Evolutionary conservation across 2,329 filamentous ascomycete species (phyloP), one percentile per base, ranked within the genome.

Genomic region (Stagonosporopsis rhizophila): DNA sequence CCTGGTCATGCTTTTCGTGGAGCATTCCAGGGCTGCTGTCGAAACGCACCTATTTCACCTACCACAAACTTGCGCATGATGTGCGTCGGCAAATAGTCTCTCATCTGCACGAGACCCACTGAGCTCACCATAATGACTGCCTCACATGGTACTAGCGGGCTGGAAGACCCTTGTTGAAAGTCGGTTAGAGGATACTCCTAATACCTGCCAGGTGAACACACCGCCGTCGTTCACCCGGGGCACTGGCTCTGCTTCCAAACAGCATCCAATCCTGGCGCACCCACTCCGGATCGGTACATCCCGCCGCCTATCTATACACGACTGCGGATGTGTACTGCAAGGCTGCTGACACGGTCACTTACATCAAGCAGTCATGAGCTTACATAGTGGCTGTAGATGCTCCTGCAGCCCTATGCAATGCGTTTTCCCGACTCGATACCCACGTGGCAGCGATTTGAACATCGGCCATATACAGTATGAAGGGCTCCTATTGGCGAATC

Each of bases 391-490:
- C 20, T 19, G 39, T 35, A 25, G 37, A 44, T 25, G 44, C 30
- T 19, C 23, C 39, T 53, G 55, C 55, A 58, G 55, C 55, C 55
- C 55, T 58, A 58, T 53, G 55, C 54, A 52, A 44, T 34, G 48
- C 48, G 44, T 14, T 49, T 37, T 41, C 37, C 48, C 30, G 39
- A 47, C 44, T 44, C 28, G 11, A 34, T n/a, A 35, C 35, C 38
- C 55, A 52, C 55, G 49, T 58, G 55, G 55, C 44, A 19, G 49
- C 38, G 49, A 38, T 52, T 42, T 38, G 27, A 25, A 44, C 19
- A 27, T 47, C 38, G 48, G 48, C 48, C 47, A 47, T 44, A 37
- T 11, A 15, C n/a, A n/a, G 25, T 35, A 25, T 52, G 19, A 32
- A 19, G 23, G 12, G 30, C 22, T 17, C 27, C 44, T 11, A 22